Conservation (phyloP, 768 basidiomycete genomes). For the Galerina sulciceps region DNA sequence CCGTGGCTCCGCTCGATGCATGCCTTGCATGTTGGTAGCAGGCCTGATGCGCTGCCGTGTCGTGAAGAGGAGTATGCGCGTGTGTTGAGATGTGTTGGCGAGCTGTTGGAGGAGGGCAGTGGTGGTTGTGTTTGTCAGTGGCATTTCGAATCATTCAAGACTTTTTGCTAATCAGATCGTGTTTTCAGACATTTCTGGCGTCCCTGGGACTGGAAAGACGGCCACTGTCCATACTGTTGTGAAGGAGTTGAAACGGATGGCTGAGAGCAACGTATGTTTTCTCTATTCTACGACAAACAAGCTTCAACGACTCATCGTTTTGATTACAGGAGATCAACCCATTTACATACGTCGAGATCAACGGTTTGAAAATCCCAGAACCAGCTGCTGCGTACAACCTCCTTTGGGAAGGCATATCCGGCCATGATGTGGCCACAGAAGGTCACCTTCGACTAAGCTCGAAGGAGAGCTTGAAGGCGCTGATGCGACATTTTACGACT, state of each 20-base stretch:
- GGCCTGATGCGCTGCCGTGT: constrained; percentile 90
- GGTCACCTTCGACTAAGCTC: constrained; percentile 70
- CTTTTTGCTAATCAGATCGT: neutral
- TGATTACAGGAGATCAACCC: constrained; percentile 80
- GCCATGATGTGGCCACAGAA: constrained; percentile 65
- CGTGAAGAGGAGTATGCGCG: constrained; percentile 83
- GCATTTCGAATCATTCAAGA: neutral
- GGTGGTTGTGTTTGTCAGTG: constrained; percentile 94
- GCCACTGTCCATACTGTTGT: constrained; percentile 96
- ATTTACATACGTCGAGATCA: constrained; percentile 97
- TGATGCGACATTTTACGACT: constrained; percentile 78
- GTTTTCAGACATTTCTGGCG: constrained; percentile 87
- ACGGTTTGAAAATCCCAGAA: constrained; percentile 92
- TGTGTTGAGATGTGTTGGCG: constrained; percentile 77
- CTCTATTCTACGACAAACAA: too few species aligned
- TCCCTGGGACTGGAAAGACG: constrained; percentile 99
- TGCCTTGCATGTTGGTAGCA: constrained; percentile 88
- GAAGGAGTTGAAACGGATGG: constrained; percentile 88
- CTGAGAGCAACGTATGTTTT: constrained; percentile 69
- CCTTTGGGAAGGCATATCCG: constrained; percentile 92
- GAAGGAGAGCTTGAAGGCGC: constrained; percentile 81
- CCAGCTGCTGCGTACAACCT: constrained; percentile 91
- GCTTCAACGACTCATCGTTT: neutral
- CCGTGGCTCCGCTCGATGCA: constrained; percentile 90
- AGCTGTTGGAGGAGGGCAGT: constrained; percentile 88